These are phyloP conservation scores for Hanseniaspora hatyaiensis DNA, from an alignment of 805 yeast genomes.

Conservation along the genomic window DNA sequence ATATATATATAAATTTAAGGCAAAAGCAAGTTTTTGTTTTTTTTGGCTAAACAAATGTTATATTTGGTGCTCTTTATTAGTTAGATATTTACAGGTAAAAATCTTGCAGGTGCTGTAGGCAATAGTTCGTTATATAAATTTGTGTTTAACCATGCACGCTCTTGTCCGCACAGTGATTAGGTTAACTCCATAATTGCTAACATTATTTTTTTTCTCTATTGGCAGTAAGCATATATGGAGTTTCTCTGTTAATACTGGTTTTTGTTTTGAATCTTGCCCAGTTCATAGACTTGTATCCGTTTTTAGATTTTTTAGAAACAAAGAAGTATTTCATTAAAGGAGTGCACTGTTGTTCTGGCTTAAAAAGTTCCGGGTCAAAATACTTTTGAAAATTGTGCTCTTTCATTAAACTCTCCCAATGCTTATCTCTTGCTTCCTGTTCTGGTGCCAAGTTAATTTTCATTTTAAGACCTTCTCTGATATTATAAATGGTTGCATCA, in stretches of 20 bases:
- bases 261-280: conserved; percentile 15
- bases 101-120: too few species aligned
- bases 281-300: conserved; percentile 12
- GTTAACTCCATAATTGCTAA: too few species aligned
- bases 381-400: conserved; percentile 1
- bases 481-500: conserved; percentile 60
- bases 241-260: conserved; percentile 14
- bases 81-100: too few species aligned
- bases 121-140: too few species aligned
- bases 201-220: too few species aligned
- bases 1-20: too few species aligned
- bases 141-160: too few species aligned
- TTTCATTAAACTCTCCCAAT: conserved; percentile 5
- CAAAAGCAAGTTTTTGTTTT: too few species aligned
- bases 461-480: conserved; percentile 31
- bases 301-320: conserved; percentile 6
- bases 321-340: conserved; percentile 6
- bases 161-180: too few species aligned
- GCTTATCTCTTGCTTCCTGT: neutral
- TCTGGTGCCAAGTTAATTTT: conserved; percentile 30
- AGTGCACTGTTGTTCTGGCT: conserved; percentile 12
- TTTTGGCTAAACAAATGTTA: too few species aligned
- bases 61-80: too few species aligned
- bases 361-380: conserved; percentile 6
- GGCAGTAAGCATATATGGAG: conserved; percentile 4